Conservation (phyloP, 352 stramenopile species). For the Globisporangium yorkense region DNA sequence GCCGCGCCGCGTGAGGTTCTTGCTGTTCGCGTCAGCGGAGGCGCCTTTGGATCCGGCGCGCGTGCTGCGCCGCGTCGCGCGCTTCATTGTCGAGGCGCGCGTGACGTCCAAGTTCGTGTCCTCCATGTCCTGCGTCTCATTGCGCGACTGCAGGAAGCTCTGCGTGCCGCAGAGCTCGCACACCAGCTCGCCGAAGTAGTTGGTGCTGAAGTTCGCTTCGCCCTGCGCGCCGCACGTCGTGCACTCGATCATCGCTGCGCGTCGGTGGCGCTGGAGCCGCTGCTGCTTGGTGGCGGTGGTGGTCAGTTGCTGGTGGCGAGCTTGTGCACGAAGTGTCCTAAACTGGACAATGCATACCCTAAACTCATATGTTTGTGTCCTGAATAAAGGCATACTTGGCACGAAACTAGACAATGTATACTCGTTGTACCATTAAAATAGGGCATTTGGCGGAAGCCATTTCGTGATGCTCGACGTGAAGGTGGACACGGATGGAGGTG, state of each 20-base stretch:
- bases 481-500: too few relatives aligned
- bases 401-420: neutral
- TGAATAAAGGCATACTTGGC: neutral
- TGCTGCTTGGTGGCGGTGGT: neutral
- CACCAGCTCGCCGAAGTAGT: conserved; percentile 82
- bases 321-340: neutral
- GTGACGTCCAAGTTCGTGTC: conserved; percentile 55
- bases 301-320: neutral
- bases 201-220: conserved; percentile 76
- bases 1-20: neutral
- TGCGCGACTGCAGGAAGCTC: conserved; percentile 73
- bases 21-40: neutral
- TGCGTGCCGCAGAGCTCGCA: conserved; percentile 84
- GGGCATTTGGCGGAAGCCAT: too few relatives aligned
- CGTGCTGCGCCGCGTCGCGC: conserved; percentile 28
- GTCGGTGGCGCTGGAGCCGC: neutral
- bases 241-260: conserved; percentile 56
- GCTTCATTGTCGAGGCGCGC: conserved; percentile 26
- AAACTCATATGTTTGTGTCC: too few relatives aligned
- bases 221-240: conserved; percentile 67
- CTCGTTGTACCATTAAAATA: too few relatives aligned
- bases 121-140: conserved; percentile 77
- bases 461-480: too few relatives aligned
- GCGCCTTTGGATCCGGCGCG: neutral
- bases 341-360: too few relatives aligned